Percentiles rank a stretch among this genome's conserved stretches.
Evolutionary conservation across 2,329 filamentous ascomycete species (phyloP).

Genomic region (Fusarium mundagurra): DNA sequence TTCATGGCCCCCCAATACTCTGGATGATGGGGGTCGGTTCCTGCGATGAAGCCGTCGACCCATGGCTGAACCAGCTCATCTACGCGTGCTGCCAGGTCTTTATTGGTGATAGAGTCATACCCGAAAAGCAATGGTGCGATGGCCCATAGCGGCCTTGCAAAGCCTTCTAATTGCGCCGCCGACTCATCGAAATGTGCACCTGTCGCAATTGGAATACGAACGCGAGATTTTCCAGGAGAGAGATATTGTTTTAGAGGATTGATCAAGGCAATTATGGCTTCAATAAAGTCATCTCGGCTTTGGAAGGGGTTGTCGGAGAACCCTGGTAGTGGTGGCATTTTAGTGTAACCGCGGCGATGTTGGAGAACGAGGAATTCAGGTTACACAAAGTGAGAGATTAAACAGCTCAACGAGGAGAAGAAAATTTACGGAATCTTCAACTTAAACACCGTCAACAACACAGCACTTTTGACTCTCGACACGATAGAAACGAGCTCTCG

Average conservation of each 20-base stretch:
- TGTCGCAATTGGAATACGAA: conserved; percentile 50
- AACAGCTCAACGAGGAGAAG: not conserved
- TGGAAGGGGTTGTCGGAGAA: conserved; percentile 55
- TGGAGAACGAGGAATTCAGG: not conserved
- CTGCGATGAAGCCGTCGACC: conserved; percentile 45
- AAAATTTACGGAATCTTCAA: not conserved
- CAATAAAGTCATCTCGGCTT: conserved; percentile 49
- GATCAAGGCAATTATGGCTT: conserved; percentile 48
- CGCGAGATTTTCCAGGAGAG: conserved; percentile 48
- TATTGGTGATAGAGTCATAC: conserved; percentile 41
- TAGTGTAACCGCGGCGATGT: not conserved
- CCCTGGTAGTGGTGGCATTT: conserved; percentile 51
- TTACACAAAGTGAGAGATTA: not conserved
- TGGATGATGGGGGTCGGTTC: conserved; percentile 46
- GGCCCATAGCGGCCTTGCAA: conserved; percentile 52
- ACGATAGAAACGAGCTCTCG: not conserved
- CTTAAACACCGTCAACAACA: not conserved
- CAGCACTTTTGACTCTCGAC: not conserved
- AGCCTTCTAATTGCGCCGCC: conserved; percentile 58
- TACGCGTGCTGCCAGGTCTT: not conserved
- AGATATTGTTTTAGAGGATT: conserved; percentile 47
- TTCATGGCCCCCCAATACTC: conserved; percentile 60
- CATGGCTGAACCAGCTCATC: conserved; percentile 40
- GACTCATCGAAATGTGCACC: conserved; percentile 56
- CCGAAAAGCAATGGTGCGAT: conserved; percentile 53